Conservation (phyloP, 306 rosid genomes). For the Prunus campanulata region DNA sequence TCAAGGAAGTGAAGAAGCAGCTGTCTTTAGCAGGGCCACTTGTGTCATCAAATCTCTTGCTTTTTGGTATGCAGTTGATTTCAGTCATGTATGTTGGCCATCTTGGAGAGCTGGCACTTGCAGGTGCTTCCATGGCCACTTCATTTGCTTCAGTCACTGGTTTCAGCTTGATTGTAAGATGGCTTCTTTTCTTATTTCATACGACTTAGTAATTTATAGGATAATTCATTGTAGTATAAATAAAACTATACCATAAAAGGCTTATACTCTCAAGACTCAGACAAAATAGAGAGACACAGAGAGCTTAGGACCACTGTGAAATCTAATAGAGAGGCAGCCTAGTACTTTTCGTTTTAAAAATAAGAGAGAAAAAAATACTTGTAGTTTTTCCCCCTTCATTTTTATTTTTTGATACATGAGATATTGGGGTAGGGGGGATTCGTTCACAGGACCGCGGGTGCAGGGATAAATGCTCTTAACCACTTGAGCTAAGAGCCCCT, state of each 20-base stretch:
- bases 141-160: conserved; percentile 45
- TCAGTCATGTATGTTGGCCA: conserved; percentile 50
- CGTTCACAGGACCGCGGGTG: too few species aligned
- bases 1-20: conserved; percentile 34
- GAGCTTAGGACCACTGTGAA: not conserved
- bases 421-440: too few species aligned
- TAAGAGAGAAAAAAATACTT: too few species aligned
- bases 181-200: not conserved
- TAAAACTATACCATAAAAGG: not conserved
- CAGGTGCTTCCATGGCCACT: conserved; percentile 45
- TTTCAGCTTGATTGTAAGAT: conserved; percentile 36
- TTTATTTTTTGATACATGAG: not conserved
- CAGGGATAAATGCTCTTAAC: too few species aligned
- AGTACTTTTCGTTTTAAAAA: too few species aligned
- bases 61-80: conserved; percentile 30
- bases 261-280: too few species aligned
- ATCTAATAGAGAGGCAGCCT: too few species aligned
- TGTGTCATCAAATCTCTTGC: conserved; percentile 23
- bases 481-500: too few species aligned
- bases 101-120: conserved; percentile 41
- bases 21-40: conserved; percentile 36
- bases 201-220: not conserved
- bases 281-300: not conserved
- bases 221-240: not conserved
- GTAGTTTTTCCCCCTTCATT: not conserved